Conservation (phyloP, 2,329 filamentous ascomycete species). For the Diaporthe batatas region DNA sequence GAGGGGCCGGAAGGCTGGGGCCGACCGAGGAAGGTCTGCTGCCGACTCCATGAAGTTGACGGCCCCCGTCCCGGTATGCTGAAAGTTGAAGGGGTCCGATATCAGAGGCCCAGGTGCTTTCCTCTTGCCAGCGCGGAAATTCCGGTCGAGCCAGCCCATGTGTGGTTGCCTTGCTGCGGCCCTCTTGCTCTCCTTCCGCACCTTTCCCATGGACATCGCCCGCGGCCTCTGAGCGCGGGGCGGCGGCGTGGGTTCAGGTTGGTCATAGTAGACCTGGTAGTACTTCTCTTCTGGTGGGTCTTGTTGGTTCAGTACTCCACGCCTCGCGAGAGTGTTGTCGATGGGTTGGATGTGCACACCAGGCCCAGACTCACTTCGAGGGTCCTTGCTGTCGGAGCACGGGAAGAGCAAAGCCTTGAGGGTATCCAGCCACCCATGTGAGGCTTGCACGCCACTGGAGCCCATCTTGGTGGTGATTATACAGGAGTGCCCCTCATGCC, state of each 20-base stretch:
- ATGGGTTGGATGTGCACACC: constrained; percentile 22
- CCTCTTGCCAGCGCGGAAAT: constrained; percentile 41
- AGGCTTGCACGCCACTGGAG: constrained; percentile 53
- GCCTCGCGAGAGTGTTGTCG: constrained; percentile 16
- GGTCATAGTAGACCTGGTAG: constrained; percentile 48
- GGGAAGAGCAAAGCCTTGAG: constrained; percentile 60
- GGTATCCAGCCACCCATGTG: constrained; percentile 62
- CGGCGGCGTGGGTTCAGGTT: constrained; percentile 54
- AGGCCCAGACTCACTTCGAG: constrained; percentile 33
- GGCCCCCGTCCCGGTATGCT: constrained; percentile 67
- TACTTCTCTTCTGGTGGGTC: constrained; percentile 40
- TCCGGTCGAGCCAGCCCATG: constrained; percentile 39
- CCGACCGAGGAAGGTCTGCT: constrained; percentile 49
- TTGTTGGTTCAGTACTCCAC: constrained; percentile 34
- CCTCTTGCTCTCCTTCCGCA: constrained; percentile 41
- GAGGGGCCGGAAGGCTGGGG: constrained; percentile 64
- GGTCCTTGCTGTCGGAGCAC: constrained; percentile 37
- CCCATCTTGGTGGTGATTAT: constrained; percentile 40
- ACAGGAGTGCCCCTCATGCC: constrained; percentile 44
- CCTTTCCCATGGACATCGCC: constrained; percentile 38
- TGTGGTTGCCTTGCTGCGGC: constrained; percentile 23
- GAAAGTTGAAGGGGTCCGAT: constrained; percentile 71
- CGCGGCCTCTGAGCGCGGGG: constrained; percentile 49
- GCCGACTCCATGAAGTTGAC: constrained; percentile 53
- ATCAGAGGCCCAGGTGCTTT: constrained; percentile 66